Evolutionary conservation across 1,139 yeast species (phyloP).

Genomic region (Yamadazyma trypodendri): DNA sequence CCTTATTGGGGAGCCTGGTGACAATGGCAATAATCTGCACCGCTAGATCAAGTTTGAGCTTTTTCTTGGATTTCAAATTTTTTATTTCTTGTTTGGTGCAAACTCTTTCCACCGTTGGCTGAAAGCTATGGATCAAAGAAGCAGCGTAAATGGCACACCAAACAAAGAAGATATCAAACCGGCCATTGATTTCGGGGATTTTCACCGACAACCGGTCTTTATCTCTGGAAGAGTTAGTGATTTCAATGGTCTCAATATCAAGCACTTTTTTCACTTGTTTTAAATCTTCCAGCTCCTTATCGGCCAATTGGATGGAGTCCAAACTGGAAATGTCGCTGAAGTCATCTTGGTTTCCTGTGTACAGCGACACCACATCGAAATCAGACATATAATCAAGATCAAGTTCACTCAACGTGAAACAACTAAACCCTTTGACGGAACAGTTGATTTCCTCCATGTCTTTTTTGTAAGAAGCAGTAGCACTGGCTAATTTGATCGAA

Average conservation of each 20-base stretch:
- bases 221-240: constrained; percentile 27
- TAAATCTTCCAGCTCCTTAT: constrained; percentile 19
- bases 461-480: constrained; percentile 23
- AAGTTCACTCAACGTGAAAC: constrained; percentile 42
- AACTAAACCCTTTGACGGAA: constrained; percentile 24
- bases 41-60: constrained; percentile 34
- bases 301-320: constrained; percentile 25
- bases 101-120: constrained; percentile 33
- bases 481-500: constrained; percentile 26
- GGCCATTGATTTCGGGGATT: constrained; percentile 40
- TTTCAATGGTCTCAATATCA: constrained; percentile 24
- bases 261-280: constrained; percentile 37
- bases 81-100: constrained; percentile 28
- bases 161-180: constrained; percentile 41
- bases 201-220: constrained; percentile 26
- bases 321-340: constrained; percentile 38
- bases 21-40: constrained; percentile 45
- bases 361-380: constrained; percentile 30
- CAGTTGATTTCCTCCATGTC: constrained; percentile 21
- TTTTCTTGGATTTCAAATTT: constrained; percentile 20
- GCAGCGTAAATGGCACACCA: constrained; percentile 46
- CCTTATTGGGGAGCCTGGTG: constrained; percentile 49
- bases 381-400: constrained; percentile 35
- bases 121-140: constrained; percentile 33
- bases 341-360: constrained; percentile 22